Evolutionary conservation across 495 filamentous ascomycete genomes (phyloP), one percentile per base, ranked within the genome.

Genomic region (Pyronema domesticum): DNA sequence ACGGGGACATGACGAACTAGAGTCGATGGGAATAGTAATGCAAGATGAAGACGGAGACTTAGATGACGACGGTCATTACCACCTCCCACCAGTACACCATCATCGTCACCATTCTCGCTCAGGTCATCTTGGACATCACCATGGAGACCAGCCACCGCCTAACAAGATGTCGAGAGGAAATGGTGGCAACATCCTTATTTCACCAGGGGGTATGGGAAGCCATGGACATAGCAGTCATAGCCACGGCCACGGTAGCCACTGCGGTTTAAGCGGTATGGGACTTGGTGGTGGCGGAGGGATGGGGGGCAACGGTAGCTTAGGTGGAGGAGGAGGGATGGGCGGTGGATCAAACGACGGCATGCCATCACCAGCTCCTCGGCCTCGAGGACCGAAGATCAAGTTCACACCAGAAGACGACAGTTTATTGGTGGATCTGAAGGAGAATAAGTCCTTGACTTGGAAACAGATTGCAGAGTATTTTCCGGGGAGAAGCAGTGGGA

Each of bases 381-480:
- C 87, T 10, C 78, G 79, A 53, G 85, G 84, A 3, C 86, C 86
- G 14, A 93, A 93, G 67, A 69, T 89, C 55, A 93, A 89, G 61
- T 94, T 94, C 61, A 93, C 86, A 0, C 79, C 83, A 42, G 86
- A 89, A 67, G 87, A 94, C 63, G 88, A 95, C 67, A 76, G 78
- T 48, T 70, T 89, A 48, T 70, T 95, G 39, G 78, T 94, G 15
- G 85, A 89, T 55, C 70, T 95, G 51, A 95, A 95, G 67, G 88
- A 95, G 69, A 85, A 88, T 57, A 89, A 88, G 66, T 83, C 82
- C 59, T 74, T 95, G 60, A 87, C 88, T 7, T 95, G 88, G 88
- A 93, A 91, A 65, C 87, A 95, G 73, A 94, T 95, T 59, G 83
- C 85, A 53, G 86, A 93, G 62, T 94, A 89, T 69, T 94, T 95